These are phyloP conservation scores for Raffaelea albimanens DNA, from an alignment of 2,329 filamentous ascomycete genomes.

Conservation along the genomic window DNA sequence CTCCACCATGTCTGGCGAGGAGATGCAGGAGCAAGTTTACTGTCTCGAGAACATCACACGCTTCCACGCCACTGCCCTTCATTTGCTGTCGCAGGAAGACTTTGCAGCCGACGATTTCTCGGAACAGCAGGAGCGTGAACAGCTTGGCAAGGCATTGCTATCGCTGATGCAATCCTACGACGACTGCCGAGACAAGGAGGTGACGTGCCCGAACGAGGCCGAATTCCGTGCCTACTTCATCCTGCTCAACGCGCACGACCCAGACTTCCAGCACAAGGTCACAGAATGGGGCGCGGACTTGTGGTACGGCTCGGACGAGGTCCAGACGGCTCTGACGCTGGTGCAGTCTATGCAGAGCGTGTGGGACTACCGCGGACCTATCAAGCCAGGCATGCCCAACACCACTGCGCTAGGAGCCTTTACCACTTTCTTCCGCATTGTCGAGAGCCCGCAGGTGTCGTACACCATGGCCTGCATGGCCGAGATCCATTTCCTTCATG, in stretches of 20 bases:
- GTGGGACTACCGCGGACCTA: conserved; percentile 45
- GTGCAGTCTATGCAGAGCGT: conserved; percentile 52
- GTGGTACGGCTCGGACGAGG: conserved; percentile 44
- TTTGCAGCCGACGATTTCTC: conserved; percentile 51
- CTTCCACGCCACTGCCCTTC: conserved; percentile 56
- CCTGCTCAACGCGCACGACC: conserved; percentile 50
- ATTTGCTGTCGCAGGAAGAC: conserved; percentile 49
- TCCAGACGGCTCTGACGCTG: conserved; percentile 53
- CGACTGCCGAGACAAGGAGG: conserved; percentile 49
- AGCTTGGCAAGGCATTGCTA: conserved; percentile 55
- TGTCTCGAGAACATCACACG: conserved; percentile 57
- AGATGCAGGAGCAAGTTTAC: conserved; percentile 50
- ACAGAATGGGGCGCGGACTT: conserved; percentile 45
- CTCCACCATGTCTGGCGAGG: conserved; percentile 46
- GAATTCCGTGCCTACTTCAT: conserved; percentile 60
- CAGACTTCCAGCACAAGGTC: conserved; percentile 46
- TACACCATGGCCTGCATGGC: conserved; percentile 64
- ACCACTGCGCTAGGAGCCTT: conserved; percentile 40
- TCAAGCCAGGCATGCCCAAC: conserved; percentile 38
- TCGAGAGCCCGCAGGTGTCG: conserved; percentile 46
- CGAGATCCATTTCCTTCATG: conserved; percentile 54
- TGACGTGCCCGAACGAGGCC: conserved; percentile 51
- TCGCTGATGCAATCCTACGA: conserved; percentile 59
- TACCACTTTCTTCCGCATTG: conserved; percentile 49
- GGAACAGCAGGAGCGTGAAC: conserved; percentile 59